phyloP scores from a whole-genome alignment of 179 eudicot genomes.

The Silene noctiflora region DNA sequence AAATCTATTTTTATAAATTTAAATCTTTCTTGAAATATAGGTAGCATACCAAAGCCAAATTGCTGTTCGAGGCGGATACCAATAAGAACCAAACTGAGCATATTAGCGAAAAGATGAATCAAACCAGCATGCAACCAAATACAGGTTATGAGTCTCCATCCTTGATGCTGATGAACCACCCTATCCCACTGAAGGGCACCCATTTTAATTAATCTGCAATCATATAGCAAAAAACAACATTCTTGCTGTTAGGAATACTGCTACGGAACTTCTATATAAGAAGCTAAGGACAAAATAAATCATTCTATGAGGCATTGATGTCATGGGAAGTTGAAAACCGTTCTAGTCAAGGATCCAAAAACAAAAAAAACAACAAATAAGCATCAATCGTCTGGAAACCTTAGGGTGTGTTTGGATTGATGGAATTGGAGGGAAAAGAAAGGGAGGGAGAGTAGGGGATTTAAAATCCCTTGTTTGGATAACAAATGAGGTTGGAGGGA shows the following conservation, averaged over 20 bases:
- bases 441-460: too few species aligned
- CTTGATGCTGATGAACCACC: constrained; percentile 63
- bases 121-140: constrained; percentile 96
- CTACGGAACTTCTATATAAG: neutral
- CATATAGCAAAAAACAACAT: neutral
- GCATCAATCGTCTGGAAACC: too few species aligned
- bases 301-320: neutral
- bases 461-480: too few species aligned
- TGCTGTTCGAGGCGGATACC: constrained; percentile 93
- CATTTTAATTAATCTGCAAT: constrained; percentile 59
- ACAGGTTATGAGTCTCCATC: constrained; percentile 80
- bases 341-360: too few species aligned
- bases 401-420: too few species aligned
- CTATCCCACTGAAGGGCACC: constrained; percentile 76
- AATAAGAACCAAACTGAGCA: constrained; percentile 80
- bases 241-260: neutral
- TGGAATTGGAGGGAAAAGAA: too few species aligned
- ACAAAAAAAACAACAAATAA: too few species aligned
- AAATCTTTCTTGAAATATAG: neutral
- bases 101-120: constrained; percentile 75
- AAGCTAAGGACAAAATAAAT: too few species aligned
- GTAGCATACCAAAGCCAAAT: constrained; percentile 74
- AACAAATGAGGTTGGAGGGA: too few species aligned
- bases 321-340: too few species aligned
- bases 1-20: too few species aligned